Base-by-base conservation (phyloP, 2,329 filamentous ascomycete species). In the Microcyclosporella mali region DNA sequence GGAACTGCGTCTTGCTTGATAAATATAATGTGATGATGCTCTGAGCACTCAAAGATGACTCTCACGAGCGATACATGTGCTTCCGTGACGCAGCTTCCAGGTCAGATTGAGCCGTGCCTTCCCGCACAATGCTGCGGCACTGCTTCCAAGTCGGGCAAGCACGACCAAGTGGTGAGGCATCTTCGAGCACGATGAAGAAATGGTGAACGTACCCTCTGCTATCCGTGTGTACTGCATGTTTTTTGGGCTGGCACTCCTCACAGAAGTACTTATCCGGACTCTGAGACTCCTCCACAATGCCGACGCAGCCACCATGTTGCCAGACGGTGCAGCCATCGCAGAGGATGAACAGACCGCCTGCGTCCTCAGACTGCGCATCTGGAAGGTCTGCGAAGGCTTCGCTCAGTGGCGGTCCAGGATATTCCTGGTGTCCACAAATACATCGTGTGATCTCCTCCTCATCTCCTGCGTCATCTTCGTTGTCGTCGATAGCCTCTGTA, bases 251-350 rank as follows among this genome's bases (percentile, higher is more conserved):
- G 69, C 92, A 98, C 65, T 88, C 79, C 69, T 98, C 92, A 69
- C 92, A 98, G 63, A 92, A 98, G 70, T 98, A 98, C 66, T 97
- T 89, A 41, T 97, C 90, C 8, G 92, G 92, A 53, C 87, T 90
- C 64, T 85, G 83, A 55, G 86, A 84, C 66, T 95, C 90, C 55
- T 92, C 92, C 71, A 94, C 88, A 60, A 98, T 95, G 47, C 92
- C 90, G 46, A 98, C 90, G 62, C 92, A 98, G 47, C 89, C 90
- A 58, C 92, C 92, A 64, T 98, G 92, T 66, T 98, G 92, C 92
- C 90, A 98, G 51, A 97, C 92, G 64, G 94, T 94, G 73, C 92
- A 98, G 52, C 86, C 75, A 68, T 97, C 92, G 76, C 92, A 98
- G 71, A 97, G 90, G 54, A 98, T 89, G 68, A 95, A 98, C 67